These are phyloP conservation scores for Ceratocystis colombiana DNA, from an alignment of 2,329 filamentous ascomycete species.

Conservation along the genomic window DNA sequence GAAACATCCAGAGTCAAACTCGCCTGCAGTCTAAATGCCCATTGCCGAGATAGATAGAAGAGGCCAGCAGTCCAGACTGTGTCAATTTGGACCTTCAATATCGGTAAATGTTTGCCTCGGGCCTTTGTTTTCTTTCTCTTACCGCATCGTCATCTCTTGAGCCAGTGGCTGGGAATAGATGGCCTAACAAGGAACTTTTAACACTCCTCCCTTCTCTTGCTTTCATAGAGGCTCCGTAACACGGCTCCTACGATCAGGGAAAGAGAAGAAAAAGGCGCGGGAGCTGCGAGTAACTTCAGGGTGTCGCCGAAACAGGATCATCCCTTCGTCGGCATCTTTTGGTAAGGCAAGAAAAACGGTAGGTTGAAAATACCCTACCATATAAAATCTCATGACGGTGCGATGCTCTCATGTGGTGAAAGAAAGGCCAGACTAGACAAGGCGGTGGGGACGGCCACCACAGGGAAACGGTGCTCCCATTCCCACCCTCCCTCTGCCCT, in stretches of 20 bases:
- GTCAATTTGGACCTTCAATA: neutral
- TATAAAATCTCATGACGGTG: neutral
- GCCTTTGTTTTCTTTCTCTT: neutral
- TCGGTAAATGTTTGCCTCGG: slow-evolving; percentile 2
- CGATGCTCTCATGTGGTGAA: neutral
- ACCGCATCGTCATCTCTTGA: neutral
- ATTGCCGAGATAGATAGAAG: neutral
- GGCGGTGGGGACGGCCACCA: neutral
- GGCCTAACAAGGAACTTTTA: neutral
- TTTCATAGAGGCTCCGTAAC: neutral
- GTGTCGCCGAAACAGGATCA: slow-evolving; percentile 4
- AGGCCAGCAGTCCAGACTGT: neutral
- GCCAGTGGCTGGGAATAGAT: neutral
- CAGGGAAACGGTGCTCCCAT: neutral
- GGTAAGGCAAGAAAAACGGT: neutral
- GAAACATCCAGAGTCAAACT: slow-evolving; percentile 13
- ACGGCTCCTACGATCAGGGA: neutral
- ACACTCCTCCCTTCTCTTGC: neutral
- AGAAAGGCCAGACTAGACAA: neutral
- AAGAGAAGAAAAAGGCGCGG: neutral
- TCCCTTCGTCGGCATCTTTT: neutral
- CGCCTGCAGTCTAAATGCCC: slow-evolving; percentile 5
- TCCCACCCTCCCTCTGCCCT: too few relatives aligned
- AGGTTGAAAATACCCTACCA: neutral
- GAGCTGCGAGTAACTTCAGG: neutral